Evolutionary conservation across 2,329 filamentous ascomycete species (phyloP), one percentile per base, ranked within the genome.

Genomic region (Calcarisporium arbuscula): DNA sequence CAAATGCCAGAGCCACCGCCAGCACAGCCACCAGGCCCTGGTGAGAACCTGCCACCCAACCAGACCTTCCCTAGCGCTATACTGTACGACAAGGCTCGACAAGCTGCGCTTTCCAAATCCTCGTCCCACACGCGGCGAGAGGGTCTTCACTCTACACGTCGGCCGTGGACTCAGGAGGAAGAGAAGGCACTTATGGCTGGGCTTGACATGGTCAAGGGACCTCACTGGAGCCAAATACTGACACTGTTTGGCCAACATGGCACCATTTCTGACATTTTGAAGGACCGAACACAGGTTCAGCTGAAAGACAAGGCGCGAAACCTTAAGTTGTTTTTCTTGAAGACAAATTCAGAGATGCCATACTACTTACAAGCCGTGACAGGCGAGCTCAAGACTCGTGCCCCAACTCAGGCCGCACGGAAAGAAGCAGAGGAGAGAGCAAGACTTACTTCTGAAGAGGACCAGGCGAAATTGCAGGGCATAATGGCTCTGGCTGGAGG

Each of bases 291-390:
- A 28, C 87, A 95, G 52, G 88, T 95, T 1, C 88, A 94, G 54
- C 68, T 94, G 10, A 95, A 95, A 57, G 87, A 95, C 54, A 95
- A 95, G 59, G 87, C 87, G 1, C 72, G 87, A 32, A 95, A 95
- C 45, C 62, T 94, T 31, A 95, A 94, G 57, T 64, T 95, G 0
- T 94, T 92, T 63, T 94, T 94, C 58, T 64, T 95, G 35, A 95
- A 95, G 64, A 90, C 83, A 14, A 86, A 86, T 34, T 88, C 87
- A 5, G 88, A 95, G 50, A 89, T 95, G 56, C 88, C 88, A 0
- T 87, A 85, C 48, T 92, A 92, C 47, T 63, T 95, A 16, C 81
- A 89, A 50, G 85, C 84, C 19, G 88, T 95, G 9, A 95, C 88
- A 0, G 88, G 88, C 4, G 88, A 95, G 59, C 65, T 95, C 23